Conservation (phyloP, 202 grass and related monocot genomes). For the Musa balbisiana region DNA sequence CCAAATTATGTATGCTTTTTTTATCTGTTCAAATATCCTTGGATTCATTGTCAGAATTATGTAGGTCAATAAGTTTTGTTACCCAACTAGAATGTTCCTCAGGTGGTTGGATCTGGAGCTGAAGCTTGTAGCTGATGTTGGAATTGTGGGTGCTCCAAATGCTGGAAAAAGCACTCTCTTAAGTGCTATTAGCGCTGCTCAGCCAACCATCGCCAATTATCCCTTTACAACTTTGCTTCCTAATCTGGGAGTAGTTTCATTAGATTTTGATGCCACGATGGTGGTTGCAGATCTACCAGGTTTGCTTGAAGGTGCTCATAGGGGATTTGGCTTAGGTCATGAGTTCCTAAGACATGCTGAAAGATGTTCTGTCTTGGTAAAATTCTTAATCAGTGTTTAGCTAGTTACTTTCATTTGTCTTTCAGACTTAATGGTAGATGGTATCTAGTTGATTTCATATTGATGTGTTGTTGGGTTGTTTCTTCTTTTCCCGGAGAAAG, state of each 20-base stretch:
- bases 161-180: constrained; percentile 95
- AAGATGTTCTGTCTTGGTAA: constrained; percentile 79
- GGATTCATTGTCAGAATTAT: neutral
- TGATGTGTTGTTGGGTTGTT: neutral
- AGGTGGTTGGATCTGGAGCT: constrained; percentile 98
- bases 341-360: constrained; percentile 95
- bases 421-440: neutral
- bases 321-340: constrained; percentile 87
- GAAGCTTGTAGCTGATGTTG: constrained; percentile 93
- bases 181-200: constrained; percentile 73
- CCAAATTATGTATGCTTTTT: neutral
- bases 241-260: constrained; percentile 92
- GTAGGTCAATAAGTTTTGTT: neutral
- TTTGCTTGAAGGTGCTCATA: constrained; percentile 88
- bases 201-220: constrained; percentile 94
- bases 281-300: constrained; percentile 94
- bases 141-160: constrained; percentile 95
- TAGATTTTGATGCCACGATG: constrained; percentile 94
- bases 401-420: neutral
- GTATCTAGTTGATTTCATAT: neutral
- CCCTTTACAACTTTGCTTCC: constrained; percentile 96
- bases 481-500: neutral
- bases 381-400: neutral
- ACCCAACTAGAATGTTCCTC: constrained; percentile 10
- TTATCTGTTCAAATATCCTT: neutral